Conservation (phyloP, 805 yeast species). For the Ascoidea tarda region DNA sequence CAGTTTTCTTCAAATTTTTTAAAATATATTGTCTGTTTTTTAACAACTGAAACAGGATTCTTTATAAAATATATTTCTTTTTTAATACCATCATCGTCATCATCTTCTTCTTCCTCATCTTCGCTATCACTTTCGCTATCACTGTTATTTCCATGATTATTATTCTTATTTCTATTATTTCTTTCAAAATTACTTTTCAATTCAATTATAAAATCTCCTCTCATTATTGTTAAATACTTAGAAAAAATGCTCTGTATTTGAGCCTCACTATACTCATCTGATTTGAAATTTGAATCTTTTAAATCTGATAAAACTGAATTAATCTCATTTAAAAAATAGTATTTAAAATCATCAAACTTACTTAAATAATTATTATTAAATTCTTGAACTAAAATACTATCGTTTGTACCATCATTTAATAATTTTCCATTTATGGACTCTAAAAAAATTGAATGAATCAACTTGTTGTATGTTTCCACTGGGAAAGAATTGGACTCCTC, state of each 20-base stretch:
- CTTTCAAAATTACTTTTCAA: background rate
- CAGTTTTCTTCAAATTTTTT: slow-evolving; percentile 58
- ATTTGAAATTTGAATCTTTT: slow-evolving; percentile 10
- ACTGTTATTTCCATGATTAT: background rate
- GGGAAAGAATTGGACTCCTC: slow-evolving; percentile 41
- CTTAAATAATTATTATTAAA: slow-evolving; percentile 40
- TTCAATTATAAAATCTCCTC: slow-evolving; percentile 18
- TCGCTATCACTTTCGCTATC: slow-evolving; percentile 3
- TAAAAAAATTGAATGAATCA: slow-evolving; percentile 23
- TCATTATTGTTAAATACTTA: slow-evolving; percentile 24
- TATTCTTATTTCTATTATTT: too few relatives aligned
- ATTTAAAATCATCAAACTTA: slow-evolving; percentile 66
- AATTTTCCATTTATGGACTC: slow-evolving; percentile 23
- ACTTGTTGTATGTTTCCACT: slow-evolving; percentile 29
- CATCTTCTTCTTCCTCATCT: slow-evolving; percentile 3
- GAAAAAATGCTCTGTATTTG: slow-evolving; percentile 15
- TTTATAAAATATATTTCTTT: slow-evolving; percentile 17
- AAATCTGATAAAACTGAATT: slow-evolving; percentile 16
- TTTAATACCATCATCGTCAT: background rate
- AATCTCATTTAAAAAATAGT: slow-evolving; percentile 36
- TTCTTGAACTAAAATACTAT: slow-evolving; percentile 35
- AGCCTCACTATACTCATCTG: slow-evolving; percentile 14
- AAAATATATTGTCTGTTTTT: slow-evolving; percentile 33
- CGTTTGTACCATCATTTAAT: slow-evolving; percentile 31
- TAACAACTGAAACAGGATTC: slow-evolving; percentile 31